phyloP scores from a whole-genome alignment of 1,284 basidiomycete genomes.

The Fomitopsis palustris region DNA sequence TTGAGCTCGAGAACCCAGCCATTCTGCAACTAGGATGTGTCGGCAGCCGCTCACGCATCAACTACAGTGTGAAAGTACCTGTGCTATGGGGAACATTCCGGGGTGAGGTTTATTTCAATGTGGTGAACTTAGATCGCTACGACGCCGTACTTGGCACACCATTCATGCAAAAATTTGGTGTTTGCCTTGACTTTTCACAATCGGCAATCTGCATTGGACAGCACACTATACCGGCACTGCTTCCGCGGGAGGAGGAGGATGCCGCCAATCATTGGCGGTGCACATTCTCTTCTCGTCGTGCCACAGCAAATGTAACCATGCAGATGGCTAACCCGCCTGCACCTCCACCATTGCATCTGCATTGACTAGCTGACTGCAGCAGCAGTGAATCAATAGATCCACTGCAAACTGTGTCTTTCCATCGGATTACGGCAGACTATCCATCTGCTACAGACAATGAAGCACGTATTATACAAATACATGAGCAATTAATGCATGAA shows the following conservation, averaged over 20 bases:
- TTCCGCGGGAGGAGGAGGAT: neutral
- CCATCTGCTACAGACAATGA: neutral
- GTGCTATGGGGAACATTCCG: neutral
- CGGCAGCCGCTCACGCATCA: conserved; percentile 22
- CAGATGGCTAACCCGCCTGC: neutral
- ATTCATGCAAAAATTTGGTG: conserved; percentile 21
- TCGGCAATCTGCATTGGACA: conserved; percentile 2
- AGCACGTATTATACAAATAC: neutral
- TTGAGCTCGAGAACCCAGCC: conserved; percentile 20
- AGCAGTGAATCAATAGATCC: neutral
- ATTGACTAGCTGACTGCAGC: neutral
- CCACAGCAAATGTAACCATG: neutral
- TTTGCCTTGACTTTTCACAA: conserved; percentile 17
- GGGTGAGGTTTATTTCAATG: conserved; percentile 20
- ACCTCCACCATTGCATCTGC: neutral
- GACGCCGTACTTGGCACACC: conserved; percentile 28
- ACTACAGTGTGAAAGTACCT: conserved; percentile 11
- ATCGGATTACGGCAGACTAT: neutral
- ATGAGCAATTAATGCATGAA: neutral
- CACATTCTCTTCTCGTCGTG: neutral
- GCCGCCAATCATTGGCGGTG: neutral
- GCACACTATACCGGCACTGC: neutral
- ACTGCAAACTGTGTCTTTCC: neutral
- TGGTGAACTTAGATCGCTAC: conserved; percentile 29
- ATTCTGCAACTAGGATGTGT: conserved; percentile 21